phyloP scores from a whole-genome alignment of 208 protist species.

The Angomonas desouzai region DNA sequence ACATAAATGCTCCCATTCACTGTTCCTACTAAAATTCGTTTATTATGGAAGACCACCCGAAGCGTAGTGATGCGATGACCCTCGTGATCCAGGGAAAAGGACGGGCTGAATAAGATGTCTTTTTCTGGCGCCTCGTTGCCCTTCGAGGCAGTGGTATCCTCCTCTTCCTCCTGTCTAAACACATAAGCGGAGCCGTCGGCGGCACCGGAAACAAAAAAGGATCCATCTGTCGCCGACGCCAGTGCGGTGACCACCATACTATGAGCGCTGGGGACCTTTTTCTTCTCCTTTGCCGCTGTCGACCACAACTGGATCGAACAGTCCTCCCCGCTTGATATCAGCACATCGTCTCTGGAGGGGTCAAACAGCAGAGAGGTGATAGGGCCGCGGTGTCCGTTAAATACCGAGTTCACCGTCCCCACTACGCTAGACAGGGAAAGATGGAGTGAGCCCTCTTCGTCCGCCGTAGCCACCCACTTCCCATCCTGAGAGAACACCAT shows the following conservation, averaged over 20 bases:
- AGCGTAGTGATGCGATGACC: conserved; percentile 44
- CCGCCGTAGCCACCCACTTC: conserved; percentile 61
- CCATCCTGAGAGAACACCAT: conserved; percentile 63
- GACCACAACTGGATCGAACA: conserved; percentile 39
- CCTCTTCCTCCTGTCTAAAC: conserved; percentile 22
- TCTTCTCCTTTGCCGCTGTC: conserved; percentile 18
- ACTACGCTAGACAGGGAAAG: conserved; percentile 58
- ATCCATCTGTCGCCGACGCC: conserved; percentile 38
- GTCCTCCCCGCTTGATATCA: conserved; percentile 41
- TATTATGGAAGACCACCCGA: conserved; percentile 45
- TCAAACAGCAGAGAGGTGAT: conserved; percentile 55
- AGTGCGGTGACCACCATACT: conserved; percentile 49
- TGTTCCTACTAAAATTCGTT: conserved; percentile 56
- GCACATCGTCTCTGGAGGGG: conserved; percentile 11
- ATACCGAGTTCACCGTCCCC: conserved; percentile 39
- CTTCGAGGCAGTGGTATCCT: conserved; percentile 4
- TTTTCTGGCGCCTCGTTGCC: conserved; percentile 4
- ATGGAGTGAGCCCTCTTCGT: conserved; percentile 60
- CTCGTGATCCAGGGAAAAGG: conserved; percentile 51
- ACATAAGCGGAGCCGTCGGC: conserved; percentile 59
- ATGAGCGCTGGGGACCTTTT: conserved; percentile 27
- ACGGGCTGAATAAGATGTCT: neutral
- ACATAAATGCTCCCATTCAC: conserved; percentile 62
- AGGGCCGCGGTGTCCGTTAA: conserved; percentile 64
- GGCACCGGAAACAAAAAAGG: conserved; percentile 54